Conservation (phyloP, 768 basidiomycete genomes). For the Leucocoprinus sp. region DNA sequence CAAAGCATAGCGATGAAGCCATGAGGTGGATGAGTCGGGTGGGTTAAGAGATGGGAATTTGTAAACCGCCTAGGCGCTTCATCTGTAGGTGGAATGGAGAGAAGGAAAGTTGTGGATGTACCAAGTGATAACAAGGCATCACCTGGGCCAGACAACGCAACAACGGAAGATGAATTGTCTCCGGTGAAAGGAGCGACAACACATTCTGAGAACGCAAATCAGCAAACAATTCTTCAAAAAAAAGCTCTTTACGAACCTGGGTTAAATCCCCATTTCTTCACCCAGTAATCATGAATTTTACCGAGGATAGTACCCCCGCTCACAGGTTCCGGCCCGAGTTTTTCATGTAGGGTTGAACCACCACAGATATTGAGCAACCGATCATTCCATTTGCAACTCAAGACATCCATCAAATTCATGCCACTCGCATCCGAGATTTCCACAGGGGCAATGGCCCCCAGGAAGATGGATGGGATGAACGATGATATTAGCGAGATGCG, state of each 20-base stretch:
- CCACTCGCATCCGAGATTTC: conserved; percentile 88
- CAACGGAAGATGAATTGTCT: conserved; percentile 82
- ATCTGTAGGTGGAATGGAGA: conserved; percentile 63
- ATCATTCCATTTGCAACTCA: conserved; percentile 68
- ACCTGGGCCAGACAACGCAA: conserved; percentile 63
- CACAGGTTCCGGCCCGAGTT: conserved; percentile 74
- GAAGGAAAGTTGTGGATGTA: conserved; percentile 80
- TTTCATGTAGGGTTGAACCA: conserved; percentile 54
- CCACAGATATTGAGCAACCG: conserved; percentile 59
- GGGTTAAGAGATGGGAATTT: conserved; percentile 66
- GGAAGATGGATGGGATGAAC: conserved; percentile 76
- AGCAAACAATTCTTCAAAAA: background rate
- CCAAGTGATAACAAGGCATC: conserved; percentile 84
- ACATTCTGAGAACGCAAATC: conserved; percentile 42
- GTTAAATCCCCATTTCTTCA: conserved; percentile 66
- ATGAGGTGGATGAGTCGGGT: conserved; percentile 47
- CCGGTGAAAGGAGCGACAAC: conserved; percentile 80
- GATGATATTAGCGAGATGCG: conserved; percentile 77
- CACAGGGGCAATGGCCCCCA: conserved; percentile 69
- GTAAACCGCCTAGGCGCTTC: conserved; percentile 62
- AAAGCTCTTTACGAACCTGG: conserved; percentile 32
- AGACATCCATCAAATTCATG: conserved; percentile 81
- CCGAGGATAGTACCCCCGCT: conserved; percentile 63
- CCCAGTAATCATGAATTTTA: conserved; percentile 60
- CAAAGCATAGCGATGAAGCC: conserved; percentile 86